Evolutionary conservation across 2,329 filamentous ascomycete species (phyloP).

Genomic region (Penicillium fuscoglaucum): DNA sequence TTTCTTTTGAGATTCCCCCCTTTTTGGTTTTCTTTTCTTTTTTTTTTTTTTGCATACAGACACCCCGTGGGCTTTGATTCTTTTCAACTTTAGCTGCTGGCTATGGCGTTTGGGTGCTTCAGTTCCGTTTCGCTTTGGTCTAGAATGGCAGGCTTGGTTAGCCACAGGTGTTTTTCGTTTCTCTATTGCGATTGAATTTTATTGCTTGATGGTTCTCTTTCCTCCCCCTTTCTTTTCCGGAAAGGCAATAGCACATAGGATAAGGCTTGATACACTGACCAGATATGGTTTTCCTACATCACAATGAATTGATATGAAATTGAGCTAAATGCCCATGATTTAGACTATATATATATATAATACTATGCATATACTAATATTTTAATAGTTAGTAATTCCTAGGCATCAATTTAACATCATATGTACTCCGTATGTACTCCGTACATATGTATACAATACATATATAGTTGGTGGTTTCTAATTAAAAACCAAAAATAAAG

Average conservation of each 20-base stretch:
- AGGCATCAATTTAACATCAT: too few relatives aligned
- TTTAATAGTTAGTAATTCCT: too few relatives aligned
- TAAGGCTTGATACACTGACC: slow-evolving; percentile 28
- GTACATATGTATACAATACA: too few relatives aligned
- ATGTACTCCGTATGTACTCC: too few relatives aligned
- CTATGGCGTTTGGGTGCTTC: slow-evolving; percentile 16
- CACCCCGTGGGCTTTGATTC: slow-evolving; percentile 7
- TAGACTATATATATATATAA: background rate
- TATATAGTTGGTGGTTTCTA: background rate
- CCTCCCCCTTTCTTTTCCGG: background rate
- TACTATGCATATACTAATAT: background rate
- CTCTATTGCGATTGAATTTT: slow-evolving; percentile 4
- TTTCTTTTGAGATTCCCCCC: slow-evolving; percentile 20
- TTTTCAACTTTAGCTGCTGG: slow-evolving; percentile 3
- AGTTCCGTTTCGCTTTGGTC: slow-evolving; percentile 6
- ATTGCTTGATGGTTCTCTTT: slow-evolving; percentile 1
- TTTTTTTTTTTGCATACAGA: background rate
- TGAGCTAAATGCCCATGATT: too few relatives aligned
- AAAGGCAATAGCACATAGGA: slow-evolving; percentile 15
- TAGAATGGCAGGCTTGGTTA: slow-evolving; percentile 26
- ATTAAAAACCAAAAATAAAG: slow-evolving; percentile 7
- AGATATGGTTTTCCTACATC: slow-evolving; percentile 19
- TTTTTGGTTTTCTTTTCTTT: slow-evolving; percentile 1
- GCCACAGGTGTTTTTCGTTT: slow-evolving; percentile 12
- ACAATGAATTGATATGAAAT: slow-evolving; percentile 4